Evolutionary conservation across 768 basidiomycete species (phyloP).

Genomic region (Mycena indigotica): DNA sequence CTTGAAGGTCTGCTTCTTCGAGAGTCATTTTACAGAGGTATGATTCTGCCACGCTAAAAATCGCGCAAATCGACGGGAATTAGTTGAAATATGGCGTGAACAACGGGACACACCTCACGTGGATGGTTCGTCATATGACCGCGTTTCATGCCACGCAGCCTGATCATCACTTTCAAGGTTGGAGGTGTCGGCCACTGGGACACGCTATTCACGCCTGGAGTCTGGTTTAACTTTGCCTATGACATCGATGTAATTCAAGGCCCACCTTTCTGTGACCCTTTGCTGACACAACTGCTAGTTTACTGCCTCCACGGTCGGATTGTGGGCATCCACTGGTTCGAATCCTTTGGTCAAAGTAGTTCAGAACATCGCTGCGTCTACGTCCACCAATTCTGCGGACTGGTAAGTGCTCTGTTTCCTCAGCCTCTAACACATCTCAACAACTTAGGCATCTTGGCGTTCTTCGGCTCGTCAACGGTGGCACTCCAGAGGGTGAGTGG

Average conservation of each 20-base stretch:
- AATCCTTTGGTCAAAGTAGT: constrained; percentile 52
- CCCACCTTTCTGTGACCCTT: background rate
- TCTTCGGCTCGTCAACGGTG: constrained; percentile 50
- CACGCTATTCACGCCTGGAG: constrained; percentile 50
- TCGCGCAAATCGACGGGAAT: no score
- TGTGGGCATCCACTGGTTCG: constrained; percentile 57
- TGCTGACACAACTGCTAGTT: constrained; percentile 39
- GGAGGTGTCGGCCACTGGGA: constrained; percentile 49
- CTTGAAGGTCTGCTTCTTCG: constrained; percentile 51
- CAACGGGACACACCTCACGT: constrained; percentile 51
- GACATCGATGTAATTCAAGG: constrained; percentile 54
- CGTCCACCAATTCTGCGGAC: constrained; percentile 61
- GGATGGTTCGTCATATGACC: constrained; percentile 38
- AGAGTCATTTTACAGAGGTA: constrained; percentile 65
- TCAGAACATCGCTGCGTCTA: constrained; percentile 46
- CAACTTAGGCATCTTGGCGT: constrained; percentile 52
- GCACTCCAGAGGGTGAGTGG: background rate
- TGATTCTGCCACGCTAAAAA: no score
- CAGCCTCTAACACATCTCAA: background rate
- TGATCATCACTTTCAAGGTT: constrained; percentile 21
- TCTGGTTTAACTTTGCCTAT: constrained; percentile 70
- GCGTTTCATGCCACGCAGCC: background rate
- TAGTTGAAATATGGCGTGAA: constrained; percentile 61
- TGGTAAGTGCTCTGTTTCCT: constrained; percentile 26
- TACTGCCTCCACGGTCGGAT: constrained; percentile 51